Percentiles rank a stretch among this genome's conserved stretches.
phyloP scores from a whole-genome alignment of 768 basidiomycete genomes.

The Pisolithus sp. region DNA sequence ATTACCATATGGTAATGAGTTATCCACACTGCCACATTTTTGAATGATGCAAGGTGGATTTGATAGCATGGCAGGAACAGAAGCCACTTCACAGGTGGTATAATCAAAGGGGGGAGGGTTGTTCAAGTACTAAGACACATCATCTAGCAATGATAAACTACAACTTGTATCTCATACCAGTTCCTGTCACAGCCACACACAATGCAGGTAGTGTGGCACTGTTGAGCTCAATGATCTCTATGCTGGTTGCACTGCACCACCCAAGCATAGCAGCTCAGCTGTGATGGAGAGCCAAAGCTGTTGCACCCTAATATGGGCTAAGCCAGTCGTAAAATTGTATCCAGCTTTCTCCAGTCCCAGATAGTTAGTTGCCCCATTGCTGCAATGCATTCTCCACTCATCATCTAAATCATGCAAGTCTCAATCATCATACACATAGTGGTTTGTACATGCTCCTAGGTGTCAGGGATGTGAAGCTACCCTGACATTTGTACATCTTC shows the following conservation, averaged over 20 bases:
- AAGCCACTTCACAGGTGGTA: no score
- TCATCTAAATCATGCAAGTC: neutral
- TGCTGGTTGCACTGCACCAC: slow-evolving; percentile 62
- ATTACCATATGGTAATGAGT: no score
- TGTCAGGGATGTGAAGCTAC: slow-evolving; percentile 26
- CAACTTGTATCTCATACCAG: slow-evolving; percentile 92
- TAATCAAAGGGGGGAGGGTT: no score
- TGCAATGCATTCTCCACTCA: slow-evolving; percentile 5
- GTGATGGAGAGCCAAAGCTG: slow-evolving; percentile 42
- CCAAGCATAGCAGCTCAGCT: slow-evolving; percentile 60
- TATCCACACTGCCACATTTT: no score
- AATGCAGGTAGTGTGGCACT: slow-evolving; percentile 92
- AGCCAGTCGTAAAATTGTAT: slow-evolving; percentile 2
- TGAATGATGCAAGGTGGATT: no score
- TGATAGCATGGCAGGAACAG: no score
- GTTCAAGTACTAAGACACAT: no score
- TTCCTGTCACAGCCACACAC: slow-evolving; percentile 86
- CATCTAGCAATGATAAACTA: no score
- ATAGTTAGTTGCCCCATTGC: slow-evolving; percentile 9
- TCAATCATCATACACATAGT: neutral
- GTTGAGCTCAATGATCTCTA: slow-evolving; percentile 74
- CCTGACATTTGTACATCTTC: slow-evolving; percentile 87
- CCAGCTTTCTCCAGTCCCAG: neutral
- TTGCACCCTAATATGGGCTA: slow-evolving; percentile 6
- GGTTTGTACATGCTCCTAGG: slow-evolving; percentile 2